Conservation (phyloP, 2,329 filamentous ascomycete species). For the Colletotrichum sp. region DNA sequence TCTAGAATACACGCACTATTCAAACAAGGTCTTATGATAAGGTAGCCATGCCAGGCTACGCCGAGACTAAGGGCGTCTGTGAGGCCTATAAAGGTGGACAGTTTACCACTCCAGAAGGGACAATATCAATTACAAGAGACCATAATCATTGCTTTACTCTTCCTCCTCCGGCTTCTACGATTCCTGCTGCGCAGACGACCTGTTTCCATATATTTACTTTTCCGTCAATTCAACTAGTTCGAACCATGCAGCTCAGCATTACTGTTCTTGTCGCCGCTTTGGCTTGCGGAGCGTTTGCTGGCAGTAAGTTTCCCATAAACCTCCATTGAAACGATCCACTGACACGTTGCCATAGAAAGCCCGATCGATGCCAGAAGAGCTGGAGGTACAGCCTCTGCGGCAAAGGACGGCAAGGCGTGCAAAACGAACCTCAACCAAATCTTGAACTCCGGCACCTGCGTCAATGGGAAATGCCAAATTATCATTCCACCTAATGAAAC, state of each 20-base stretch:
- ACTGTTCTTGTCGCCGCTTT: not conserved
- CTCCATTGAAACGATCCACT: not conserved
- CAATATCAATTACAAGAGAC: not conserved
- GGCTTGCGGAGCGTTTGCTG: not conserved
- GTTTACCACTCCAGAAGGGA: not conserved
- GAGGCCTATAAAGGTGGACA: not conserved
- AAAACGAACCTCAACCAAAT: not conserved
- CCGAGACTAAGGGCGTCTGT: not conserved
- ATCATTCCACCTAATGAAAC: not conserved
- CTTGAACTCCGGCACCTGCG: not conserved
- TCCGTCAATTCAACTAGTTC: not conserved
- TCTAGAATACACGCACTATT: not conserved
- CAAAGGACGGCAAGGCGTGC: not conserved
- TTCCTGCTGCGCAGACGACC: not conserved
- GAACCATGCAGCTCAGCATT: not conserved
- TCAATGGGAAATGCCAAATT: not conserved
- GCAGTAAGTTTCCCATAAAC: rapidly evolving
- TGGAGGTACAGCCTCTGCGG: not conserved
- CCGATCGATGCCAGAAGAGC: not conserved
- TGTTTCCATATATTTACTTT: not conserved
- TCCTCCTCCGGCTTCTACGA: rapidly evolving
- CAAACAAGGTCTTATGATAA: not conserved
- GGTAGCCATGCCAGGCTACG: not conserved
- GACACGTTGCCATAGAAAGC: not conserved
- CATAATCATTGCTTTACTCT: rapidly evolving